Base-by-base conservation (phyloP, 2,329 filamentous ascomycete species). In the Coniochaeta sp. region DNA sequence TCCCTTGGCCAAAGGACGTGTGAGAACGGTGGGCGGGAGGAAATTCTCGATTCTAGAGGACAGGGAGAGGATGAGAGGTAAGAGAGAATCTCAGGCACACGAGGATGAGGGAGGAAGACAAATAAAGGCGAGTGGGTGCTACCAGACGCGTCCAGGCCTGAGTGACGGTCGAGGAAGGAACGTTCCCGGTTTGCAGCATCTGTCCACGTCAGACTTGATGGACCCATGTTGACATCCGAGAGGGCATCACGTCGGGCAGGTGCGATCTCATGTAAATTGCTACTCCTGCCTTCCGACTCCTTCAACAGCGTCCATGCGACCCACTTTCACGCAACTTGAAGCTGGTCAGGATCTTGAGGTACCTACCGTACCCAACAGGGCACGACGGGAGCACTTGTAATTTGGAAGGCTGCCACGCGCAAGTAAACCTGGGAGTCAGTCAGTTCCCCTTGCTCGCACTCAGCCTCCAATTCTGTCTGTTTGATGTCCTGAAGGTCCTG, bases 181-280 rank as follows among this genome's bases (percentile, higher is more conserved):
- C 47, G 24, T 17, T 14, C n/a, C 17, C 26, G 47, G 24, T 16
- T 47, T 31, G 17, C 19, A 17, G 24, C 47, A 52, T 7, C 26
- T 26, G 47, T n/a, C 47, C 47, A 52, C 47, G n/a, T 47, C 22
- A 31, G 26, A 52, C 47, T 17, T 52, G 47, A 52, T 28, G 47
- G 12, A 52, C 47, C 22, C 47, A 52, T 28, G 6, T 17, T 52
- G 47, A 31, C 22, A 52, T 52, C 47, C 54, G 33, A 31, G 31
- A 17, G 36, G 11, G 31, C 34, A 44, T 58, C 26, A 34, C 38
- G 56, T 58, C 33, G 34, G 56, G 56, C 56, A 58, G 56, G 56
- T 58, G 38, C 56, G 56, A 58, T 58, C 56, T 58, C 34, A 58
- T 58, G 56, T 58, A 58, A 58, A 58, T 58, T 43, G 36, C 55